Conservation (phyloP, 768 basidiomycete genomes). For the Agrocybe praecox region DNA sequence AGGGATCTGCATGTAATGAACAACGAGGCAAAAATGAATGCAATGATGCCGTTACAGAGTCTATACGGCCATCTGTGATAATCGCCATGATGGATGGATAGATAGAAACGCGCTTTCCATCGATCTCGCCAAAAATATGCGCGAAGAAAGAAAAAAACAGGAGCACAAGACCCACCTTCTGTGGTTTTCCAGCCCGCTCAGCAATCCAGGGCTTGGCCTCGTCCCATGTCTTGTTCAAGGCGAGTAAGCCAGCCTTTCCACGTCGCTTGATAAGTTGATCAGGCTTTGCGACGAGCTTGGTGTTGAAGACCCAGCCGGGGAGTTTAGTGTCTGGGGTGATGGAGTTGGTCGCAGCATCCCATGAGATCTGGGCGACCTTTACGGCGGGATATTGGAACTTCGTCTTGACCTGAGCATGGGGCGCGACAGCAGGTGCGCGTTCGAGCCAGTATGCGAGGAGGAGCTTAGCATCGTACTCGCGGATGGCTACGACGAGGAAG, state of each 20-base stretch:
- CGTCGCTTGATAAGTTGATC: constrained; percentile 99
- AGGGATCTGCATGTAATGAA: neutral
- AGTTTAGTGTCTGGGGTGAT: constrained; percentile 57
- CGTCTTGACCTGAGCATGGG: constrained; percentile 54
- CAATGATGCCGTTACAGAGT: constrained; percentile 1
- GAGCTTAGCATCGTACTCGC: constrained; percentile 99
- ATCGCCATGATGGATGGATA: constrained; percentile 21
- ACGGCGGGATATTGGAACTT: constrained; percentile 67
- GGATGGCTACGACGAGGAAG: constrained; percentile 58
- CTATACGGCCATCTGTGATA: constrained; percentile 7
- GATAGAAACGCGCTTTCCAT: constrained; percentile 16
- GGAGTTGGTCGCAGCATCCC: constrained; percentile 70
- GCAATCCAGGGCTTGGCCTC: constrained; percentile 88
- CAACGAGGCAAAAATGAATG: neutral
- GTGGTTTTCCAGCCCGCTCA: constrained; percentile 88
- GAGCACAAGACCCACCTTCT: constrained; percentile 61
- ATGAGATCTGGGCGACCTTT: constrained; percentile 86
- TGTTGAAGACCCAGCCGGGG: constrained; percentile 81
- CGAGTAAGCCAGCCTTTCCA: constrained; percentile 95
- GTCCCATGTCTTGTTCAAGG: constrained; percentile 91
- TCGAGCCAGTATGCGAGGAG: constrained; percentile 97
- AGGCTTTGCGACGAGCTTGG: constrained; percentile 93
- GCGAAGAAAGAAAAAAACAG: constrained; percentile 15
- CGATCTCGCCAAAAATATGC: constrained; percentile 17
- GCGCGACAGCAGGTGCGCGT: constrained; percentile 79